phyloP scores from a whole-genome alignment of 2,329 filamentous ascomycete genomes.

The Aureobasidium sp. region DNA sequence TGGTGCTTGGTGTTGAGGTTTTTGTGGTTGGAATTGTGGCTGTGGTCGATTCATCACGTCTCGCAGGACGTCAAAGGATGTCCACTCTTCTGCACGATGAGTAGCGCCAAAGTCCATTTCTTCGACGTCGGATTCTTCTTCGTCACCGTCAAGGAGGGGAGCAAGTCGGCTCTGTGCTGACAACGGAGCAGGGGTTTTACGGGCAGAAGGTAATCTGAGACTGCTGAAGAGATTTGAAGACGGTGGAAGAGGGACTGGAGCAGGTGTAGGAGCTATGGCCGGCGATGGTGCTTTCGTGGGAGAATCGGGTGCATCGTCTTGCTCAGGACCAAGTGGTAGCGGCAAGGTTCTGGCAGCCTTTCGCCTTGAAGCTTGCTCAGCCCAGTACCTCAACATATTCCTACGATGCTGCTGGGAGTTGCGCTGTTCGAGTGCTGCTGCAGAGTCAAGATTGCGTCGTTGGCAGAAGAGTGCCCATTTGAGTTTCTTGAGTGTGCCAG shows the following conservation, averaged over 20 bases:
- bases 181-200: conserved; percentile 8
- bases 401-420: conserved; percentile 50
- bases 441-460: conserved; percentile 44
- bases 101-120: conserved; percentile 23
- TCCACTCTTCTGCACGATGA: conserved; percentile 32
- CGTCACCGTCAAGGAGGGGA: neutral
- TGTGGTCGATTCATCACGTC: neutral
- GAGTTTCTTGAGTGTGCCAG: conserved; percentile 43
- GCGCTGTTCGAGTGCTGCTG: conserved; percentile 45
- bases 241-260: neutral
- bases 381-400: conserved; percentile 51
- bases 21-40: neutral
- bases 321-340: neutral
- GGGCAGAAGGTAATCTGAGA: conserved; percentile 13
- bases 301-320: conserved; percentile 16
- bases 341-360: conserved; percentile 17
- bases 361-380: conserved; percentile 35
- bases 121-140: conserved; percentile 2
- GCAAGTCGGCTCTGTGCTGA: conserved; percentile 3
- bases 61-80: conserved; percentile 30
- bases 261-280: neutral
- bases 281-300: neutral
- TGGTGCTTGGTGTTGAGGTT: neutral
- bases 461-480: conserved; percentile 53
- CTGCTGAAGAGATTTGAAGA: conserved; percentile 16